Evolutionary conservation across 805 yeast species (phyloP).

Genomic region (Ogataea saltuana): DNA sequence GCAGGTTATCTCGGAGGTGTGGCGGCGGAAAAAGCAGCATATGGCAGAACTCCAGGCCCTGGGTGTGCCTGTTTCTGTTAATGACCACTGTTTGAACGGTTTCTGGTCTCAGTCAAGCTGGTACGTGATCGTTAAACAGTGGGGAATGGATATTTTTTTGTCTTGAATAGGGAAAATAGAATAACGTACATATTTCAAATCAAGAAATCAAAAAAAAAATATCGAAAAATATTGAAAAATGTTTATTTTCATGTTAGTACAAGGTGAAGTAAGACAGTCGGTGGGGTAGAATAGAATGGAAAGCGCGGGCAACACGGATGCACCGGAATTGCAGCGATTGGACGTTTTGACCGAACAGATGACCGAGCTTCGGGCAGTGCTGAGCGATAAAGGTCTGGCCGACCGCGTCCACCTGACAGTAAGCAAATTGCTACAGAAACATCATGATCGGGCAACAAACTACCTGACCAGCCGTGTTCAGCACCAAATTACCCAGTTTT

Average conservation of each 20-base stretch:
- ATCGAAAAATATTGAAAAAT: conserved; percentile 12
- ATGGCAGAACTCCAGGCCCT: background rate
- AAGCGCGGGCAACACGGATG: too few relatives aligned
- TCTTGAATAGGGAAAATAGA: conserved; percentile 9
- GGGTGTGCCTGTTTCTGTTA: conserved; percentile 1
- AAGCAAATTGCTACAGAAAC: background rate
- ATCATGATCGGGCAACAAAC: background rate
- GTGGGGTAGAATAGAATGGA: too few relatives aligned
- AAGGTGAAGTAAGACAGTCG: too few relatives aligned
- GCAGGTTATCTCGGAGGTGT: conserved; percentile 18
- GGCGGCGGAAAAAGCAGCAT: conserved; percentile 16
- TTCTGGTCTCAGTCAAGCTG: conserved; percentile 19
- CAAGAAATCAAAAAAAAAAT: background rate
- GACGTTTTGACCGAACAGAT: conserved; percentile 7
- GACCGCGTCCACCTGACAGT: background rate
- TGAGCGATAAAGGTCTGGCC: background rate
- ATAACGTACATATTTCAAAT: too few relatives aligned
- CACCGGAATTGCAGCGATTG: too few relatives aligned
- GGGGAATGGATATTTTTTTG: conserved; percentile 16
- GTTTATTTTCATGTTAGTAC: too few relatives aligned
- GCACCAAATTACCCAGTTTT: background rate
- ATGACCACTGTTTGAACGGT: conserved; percentile 16
- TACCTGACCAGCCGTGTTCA: background rate
- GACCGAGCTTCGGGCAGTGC: background rate
- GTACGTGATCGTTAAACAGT: conserved; percentile 15